These are phyloP conservation scores for Arthrinium phaeospermum DNA, from an alignment of 2,329 filamentous ascomycete species.

Conservation along the genomic window DNA sequence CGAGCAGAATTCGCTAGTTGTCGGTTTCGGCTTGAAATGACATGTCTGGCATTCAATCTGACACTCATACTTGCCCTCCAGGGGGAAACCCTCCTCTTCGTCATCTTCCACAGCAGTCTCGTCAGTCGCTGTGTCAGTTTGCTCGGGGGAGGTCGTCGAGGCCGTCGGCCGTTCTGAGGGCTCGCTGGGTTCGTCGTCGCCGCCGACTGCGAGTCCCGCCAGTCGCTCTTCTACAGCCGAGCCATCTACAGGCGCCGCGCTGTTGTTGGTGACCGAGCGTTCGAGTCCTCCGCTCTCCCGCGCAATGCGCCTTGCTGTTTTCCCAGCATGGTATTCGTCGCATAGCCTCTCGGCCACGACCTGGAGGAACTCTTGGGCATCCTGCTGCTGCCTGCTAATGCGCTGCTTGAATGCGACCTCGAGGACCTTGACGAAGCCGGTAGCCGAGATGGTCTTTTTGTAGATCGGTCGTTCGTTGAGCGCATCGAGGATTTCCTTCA, in stretches of 20 bases:
- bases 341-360: slow-evolving; percentile 89
- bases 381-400: slow-evolving; percentile 94
- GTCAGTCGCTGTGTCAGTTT: slow-evolving; percentile 22
- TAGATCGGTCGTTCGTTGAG: slow-evolving; percentile 93
- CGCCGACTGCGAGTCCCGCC: slow-evolving; percentile 34
- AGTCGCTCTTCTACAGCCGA: slow-evolving; percentile 39
- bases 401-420: slow-evolving; percentile 87
- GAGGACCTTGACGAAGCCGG: slow-evolving; percentile 81
- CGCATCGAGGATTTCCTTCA: slow-evolving; percentile 91
- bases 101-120: slow-evolving; percentile 45
- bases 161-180: slow-evolving; percentile 22
- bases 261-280: slow-evolving; percentile 20
- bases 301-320: slow-evolving; percentile 70
- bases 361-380: slow-evolving; percentile 96
- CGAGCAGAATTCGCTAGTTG: slow-evolving; percentile 85
- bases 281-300: slow-evolving; percentile 39
- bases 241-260: slow-evolving; percentile 32
- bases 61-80: slow-evolving; percentile 92
- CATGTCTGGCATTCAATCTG: slow-evolving; percentile 93
- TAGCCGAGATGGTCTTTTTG: slow-evolving; percentile 89
- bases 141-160: slow-evolving; percentile 22
- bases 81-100: slow-evolving; percentile 78
- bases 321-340: slow-evolving; percentile 91
- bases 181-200: slow-evolving; percentile 27
- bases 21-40: slow-evolving; percentile 85